These are phyloP conservation scores for Xylariales sp. DNA, from an alignment of 2,329 filamentous ascomycete species.

Conservation along the genomic window DNA sequence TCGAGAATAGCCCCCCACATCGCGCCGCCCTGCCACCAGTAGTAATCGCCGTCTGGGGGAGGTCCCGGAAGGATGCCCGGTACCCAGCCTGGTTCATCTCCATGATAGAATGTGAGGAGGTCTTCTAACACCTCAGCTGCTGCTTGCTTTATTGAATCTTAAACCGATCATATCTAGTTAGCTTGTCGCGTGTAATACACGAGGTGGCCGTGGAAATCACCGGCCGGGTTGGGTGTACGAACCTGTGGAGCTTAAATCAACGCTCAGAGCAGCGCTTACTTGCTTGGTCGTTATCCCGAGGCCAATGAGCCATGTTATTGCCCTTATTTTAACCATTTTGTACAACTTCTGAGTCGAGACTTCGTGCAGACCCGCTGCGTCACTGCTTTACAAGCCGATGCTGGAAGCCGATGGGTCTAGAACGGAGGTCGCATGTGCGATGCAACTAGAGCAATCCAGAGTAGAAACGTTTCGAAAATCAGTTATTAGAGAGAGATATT, in stretches of 20 bases:
- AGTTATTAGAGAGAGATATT: no score
- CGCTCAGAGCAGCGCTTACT: constrained; percentile 20
- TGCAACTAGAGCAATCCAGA: no score
- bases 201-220: no score
- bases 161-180: no score
- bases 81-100: constrained; percentile 45
- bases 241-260: constrained; percentile 24
- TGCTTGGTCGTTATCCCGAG: constrained; percentile 17
- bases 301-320: constrained; percentile 17
- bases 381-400: background rate
- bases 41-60: constrained; percentile 53
- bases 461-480: no score
- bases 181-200: no score
- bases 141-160: constrained; percentile 42
- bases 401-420: no score
- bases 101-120: constrained; percentile 46
- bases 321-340: constrained; percentile 18
- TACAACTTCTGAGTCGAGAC: constrained; percentile 2
- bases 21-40: constrained; percentile 71
- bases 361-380: background rate
- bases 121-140: constrained; percentile 46
- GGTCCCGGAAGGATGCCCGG: constrained; percentile 56
- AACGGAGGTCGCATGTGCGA: no score
- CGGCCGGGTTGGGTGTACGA: no score
- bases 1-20: constrained; percentile 67